These are phyloP conservation scores for Calonectria pauciramosa DNA, from an alignment of 2,329 filamentous ascomycete species.

Conservation along the genomic window DNA sequence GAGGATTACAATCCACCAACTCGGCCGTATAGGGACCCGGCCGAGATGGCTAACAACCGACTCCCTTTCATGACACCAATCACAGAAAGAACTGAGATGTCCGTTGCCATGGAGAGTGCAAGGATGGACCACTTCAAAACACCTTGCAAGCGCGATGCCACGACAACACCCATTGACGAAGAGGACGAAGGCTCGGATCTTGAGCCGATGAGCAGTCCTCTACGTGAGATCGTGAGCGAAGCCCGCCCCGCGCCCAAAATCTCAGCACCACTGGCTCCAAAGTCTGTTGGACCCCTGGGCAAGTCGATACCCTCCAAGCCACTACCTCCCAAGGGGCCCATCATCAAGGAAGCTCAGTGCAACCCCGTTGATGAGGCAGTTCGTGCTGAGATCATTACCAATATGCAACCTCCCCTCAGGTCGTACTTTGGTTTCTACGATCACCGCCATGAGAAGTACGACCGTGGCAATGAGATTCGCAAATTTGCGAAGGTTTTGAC, in stretches of 20 bases:
- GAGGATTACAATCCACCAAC: slow-evolving; percentile 88
- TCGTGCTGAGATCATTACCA: slow-evolving; percentile 80
- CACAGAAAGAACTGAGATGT: slow-evolving; percentile 93
- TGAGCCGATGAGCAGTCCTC: slow-evolving; percentile 76
- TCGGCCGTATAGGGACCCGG: slow-evolving; percentile 84
- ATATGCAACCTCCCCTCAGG: slow-evolving; percentile 79
- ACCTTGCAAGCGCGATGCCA: slow-evolving; percentile 72
- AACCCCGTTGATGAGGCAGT: slow-evolving; percentile 89
- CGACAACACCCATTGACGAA: slow-evolving; percentile 45
- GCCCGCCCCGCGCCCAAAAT: slow-evolving; percentile 61
- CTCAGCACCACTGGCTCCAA: slow-evolving; percentile 64
- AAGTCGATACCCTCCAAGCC: slow-evolving; percentile 54
- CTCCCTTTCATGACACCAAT: slow-evolving; percentile 99
- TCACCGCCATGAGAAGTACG: slow-evolving; percentile 73
- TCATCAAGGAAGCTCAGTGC: slow-evolving; percentile 86
- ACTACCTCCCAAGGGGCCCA: slow-evolving; percentile 72
- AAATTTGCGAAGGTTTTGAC: slow-evolving; percentile 80
- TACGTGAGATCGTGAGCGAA: slow-evolving; percentile 74
- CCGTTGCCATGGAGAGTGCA: slow-evolving; percentile 76
- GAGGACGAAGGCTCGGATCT: slow-evolving; percentile 52
- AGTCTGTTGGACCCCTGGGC: slow-evolving; percentile 52
- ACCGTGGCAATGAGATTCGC: slow-evolving; percentile 81
- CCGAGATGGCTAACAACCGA: slow-evolving; percentile 86
- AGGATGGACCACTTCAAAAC: slow-evolving; percentile 79
- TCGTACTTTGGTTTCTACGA: slow-evolving; percentile 87